Evolutionary conservation across 495 filamentous ascomycete species (phyloP).

Genomic region (Neurospora sp.): DNA sequence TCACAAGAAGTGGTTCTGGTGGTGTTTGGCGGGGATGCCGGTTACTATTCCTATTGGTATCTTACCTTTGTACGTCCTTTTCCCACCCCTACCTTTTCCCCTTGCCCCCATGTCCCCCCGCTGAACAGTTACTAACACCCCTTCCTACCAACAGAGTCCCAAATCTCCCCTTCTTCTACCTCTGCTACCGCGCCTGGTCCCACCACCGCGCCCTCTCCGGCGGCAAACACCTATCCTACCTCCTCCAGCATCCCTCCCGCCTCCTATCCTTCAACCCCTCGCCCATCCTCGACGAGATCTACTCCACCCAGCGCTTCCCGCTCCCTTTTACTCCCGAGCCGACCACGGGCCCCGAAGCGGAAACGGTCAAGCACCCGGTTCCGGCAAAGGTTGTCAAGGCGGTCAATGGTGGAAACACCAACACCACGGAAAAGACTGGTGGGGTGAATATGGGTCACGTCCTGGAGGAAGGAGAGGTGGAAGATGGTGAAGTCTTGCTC

Average conservation of each 20-base stretch:
- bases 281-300: constrained; percentile 59
- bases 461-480: background rate
- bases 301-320: constrained; percentile 35
- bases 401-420: constrained; percentile 9
- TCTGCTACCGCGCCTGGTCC: constrained; percentile 67
- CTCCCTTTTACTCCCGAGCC: constrained; percentile 19
- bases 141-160: constrained; percentile 50
- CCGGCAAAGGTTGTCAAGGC: constrained; percentile 8
- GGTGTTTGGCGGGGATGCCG: constrained; percentile 74
- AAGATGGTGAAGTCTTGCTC: constrained; percentile 45
- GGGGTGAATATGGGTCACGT: background rate
- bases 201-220: constrained; percentile 68
- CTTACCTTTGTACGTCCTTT: constrained; percentile 63
- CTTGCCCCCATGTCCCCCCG: background rate
- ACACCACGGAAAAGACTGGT: background rate
- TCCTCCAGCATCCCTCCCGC: constrained; percentile 49
- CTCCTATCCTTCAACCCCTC: constrained; percentile 56
- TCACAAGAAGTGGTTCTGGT: constrained; percentile 65
- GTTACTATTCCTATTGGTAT: constrained; percentile 72
- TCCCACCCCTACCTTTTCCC: background rate
- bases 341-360: constrained; percentile 9
- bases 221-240: constrained; percentile 73
- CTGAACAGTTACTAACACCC: constrained; percentile 3
- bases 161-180: constrained; percentile 97
- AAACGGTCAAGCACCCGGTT: constrained; percentile 16